A percentile compares a stretch with the other conserved stretches of the same genome.
Conservation (phyloP, 768 basidiomycete species). For the Boletus eberwhitei region DNA sequence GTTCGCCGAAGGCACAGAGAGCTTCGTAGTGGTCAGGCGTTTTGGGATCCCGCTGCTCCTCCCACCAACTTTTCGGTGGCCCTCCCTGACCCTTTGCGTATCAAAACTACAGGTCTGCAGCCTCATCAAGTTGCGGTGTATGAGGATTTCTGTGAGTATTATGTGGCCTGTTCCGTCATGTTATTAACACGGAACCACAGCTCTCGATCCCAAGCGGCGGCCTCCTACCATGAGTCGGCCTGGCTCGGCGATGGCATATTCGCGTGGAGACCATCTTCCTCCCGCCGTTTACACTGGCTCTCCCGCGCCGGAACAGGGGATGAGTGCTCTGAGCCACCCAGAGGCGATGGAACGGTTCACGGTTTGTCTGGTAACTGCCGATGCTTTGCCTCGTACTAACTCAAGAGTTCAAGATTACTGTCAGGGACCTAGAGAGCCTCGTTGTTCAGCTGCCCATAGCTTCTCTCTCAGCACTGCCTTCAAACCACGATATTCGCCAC, state of each 20-base stretch:
- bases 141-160: slow-evolving; percentile 80
- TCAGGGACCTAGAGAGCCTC: slow-evolving; percentile 74
- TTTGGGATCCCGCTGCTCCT: slow-evolving; percentile 84
- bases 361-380: slow-evolving; percentile 38
- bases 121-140: slow-evolving; percentile 84
- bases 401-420: slow-evolving; percentile 15
- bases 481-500: slow-evolving; percentile 83
- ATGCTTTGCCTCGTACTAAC: slow-evolving; percentile 3
- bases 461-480: slow-evolving; percentile 66
- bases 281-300: slow-evolving; percentile 55
- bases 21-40: slow-evolving; percentile 68
- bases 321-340: slow-evolving; percentile 57
- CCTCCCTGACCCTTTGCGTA: slow-evolving; percentile 85
- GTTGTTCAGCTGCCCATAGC: slow-evolving; percentile 72
- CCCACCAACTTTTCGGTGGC: slow-evolving; percentile 64
- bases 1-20: slow-evolving; percentile 84
- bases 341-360: slow-evolving; percentile 89
- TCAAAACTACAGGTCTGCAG: slow-evolving; percentile 80
- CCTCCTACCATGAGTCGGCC: slow-evolving; percentile 55
- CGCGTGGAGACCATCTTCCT: slow-evolving; percentile 42
- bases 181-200: slow-evolving; percentile 28
- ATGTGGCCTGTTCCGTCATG: neutral
- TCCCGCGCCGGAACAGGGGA: slow-evolving; percentile 55
- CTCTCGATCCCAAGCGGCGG: slow-evolving; percentile 56
- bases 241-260: slow-evolving; percentile 66